Evolutionary conservation across 306 rosid species (phyloP), one percentile per base, ranked within the genome.

Genomic region (Gleditsia sinensis): DNA sequence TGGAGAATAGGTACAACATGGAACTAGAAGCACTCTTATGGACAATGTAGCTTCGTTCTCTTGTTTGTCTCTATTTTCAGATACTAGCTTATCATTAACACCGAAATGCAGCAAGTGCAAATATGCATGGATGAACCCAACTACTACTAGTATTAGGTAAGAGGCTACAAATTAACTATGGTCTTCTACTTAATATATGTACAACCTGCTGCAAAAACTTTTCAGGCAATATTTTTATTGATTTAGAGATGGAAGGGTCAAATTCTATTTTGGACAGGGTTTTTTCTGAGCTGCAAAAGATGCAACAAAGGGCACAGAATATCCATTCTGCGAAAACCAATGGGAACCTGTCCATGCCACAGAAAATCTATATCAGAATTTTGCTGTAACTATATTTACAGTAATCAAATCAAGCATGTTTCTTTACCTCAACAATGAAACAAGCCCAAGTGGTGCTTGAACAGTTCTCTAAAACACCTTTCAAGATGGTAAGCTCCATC

Each of bases 301-400:
- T 90, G 97, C 81, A 94, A 75, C 7, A 94, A 84, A 42, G 94
- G 97, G 82, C 93, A 90, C 77, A 91, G 82, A 34, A 94, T 63
- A 58, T 94, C 97, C 95, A 87, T 87, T 69, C 97, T 88, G 84
- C 88, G 95, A 59, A 94, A 91, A 9, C 98, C 96, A 75, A 86
- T 87, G 14, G 93, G 86, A 78, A 79, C 93, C 98, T 94, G 86
- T 54, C 39, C 64, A 70, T 37, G 68, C 14, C 62, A 72, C 49
- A 9, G 37, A 32, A 20, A 12, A 48, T 10, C 34, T 69, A 19
- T n/a, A 58, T 71, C 40, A 39, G 60, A 12, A 51, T n/a, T 14
- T 66, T 62, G 27, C 32, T 32, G 28, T 12, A 17, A 55, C 42
- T 5, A 48, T 53, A 60, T 11, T 19, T 71, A 28, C 13, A 43